These are phyloP conservation scores for Linum tenue DNA, from an alignment of 345 rosid species.

Conservation along the genomic window DNA sequence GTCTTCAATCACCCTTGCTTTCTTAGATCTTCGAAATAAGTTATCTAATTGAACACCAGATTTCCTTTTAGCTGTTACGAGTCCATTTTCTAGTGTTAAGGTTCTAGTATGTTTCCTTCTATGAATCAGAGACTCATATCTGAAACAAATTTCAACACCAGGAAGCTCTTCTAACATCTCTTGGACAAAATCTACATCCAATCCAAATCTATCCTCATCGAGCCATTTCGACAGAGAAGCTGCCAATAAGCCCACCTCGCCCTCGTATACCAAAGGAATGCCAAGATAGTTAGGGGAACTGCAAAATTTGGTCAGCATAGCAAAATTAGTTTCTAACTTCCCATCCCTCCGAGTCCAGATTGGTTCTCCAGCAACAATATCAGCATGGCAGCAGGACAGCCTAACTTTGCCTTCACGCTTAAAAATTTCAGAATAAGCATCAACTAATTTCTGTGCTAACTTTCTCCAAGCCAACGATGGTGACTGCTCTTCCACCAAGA, in stretches of 20 bases:
- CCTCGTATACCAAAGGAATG: constrained; percentile 29
- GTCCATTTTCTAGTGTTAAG: constrained; percentile 58
- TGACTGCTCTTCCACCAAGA: constrained; percentile 70
- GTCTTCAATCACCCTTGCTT: constrained; percentile 32
- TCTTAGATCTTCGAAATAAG: constrained; percentile 39
- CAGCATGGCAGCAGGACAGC: constrained; percentile 59
- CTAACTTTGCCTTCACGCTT: constrained; percentile 35
- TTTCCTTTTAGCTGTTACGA: constrained; percentile 40
- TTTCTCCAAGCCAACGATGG: constrained; percentile 65
- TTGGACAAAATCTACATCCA: constrained; percentile 83
- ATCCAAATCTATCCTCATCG: constrained; percentile 81
- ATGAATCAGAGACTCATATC: constrained; percentile 46
- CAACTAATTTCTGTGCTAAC: constrained; percentile 50
- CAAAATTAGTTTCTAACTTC: constrained; percentile 22
- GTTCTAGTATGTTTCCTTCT: constrained; percentile 39
- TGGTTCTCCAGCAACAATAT: constrained; percentile 27
- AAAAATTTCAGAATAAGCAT: constrained; percentile 40
- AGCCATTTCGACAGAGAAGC: constrained; percentile 58
- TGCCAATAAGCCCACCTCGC: constrained; percentile 34
- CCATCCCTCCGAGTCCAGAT: constrained; percentile 33
- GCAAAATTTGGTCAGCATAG: constrained; percentile 53
- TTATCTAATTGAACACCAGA: constrained; percentile 31
- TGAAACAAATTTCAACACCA: constrained; percentile 53
- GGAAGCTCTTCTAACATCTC: constrained; percentile 80
- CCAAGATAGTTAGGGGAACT: constrained; percentile 32